Percentiles rank a stretch among this genome's conserved stretches.
phyloP scores from a whole-genome alignment of 768 basidiomycete species.

The Boletus subparvulus region DNA sequence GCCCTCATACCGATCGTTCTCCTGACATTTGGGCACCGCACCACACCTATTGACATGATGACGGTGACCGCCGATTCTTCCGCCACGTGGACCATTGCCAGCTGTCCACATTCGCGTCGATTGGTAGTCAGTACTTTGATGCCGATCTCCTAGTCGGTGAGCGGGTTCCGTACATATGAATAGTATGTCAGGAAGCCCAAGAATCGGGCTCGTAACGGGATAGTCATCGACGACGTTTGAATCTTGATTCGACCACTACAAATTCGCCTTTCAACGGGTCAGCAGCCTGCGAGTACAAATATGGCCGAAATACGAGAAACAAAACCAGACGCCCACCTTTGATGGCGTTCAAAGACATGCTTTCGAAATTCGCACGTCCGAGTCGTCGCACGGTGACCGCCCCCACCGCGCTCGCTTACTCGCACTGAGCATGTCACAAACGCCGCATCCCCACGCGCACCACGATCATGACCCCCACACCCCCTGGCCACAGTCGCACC shows the following conservation, averaged over 20 bases:
- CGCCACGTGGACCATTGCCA: neutral
- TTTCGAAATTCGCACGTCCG: neutral
- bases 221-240: neutral
- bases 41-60: neutral
- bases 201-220: neutral
- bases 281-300: neutral
- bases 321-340: neutral
- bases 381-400: neutral
- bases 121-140: neutral
- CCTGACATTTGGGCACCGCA: neutral
- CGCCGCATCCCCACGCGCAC: neutral
- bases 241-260: neutral
- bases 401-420: neutral
- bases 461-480: neutral
- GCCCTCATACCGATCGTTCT: neutral
- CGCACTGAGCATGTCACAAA: neutral
- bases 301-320: neutral
- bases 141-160: neutral
- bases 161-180: neutral
- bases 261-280: neutral
- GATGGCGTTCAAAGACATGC: neutral
- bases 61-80: neutral
- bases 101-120: neutral
- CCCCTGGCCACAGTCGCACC: neutral
- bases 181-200: neutral